Evolutionary conservation across 176 grass and related monocot species (phyloP).

Genomic region (Bonia amplexicaulis): DNA sequence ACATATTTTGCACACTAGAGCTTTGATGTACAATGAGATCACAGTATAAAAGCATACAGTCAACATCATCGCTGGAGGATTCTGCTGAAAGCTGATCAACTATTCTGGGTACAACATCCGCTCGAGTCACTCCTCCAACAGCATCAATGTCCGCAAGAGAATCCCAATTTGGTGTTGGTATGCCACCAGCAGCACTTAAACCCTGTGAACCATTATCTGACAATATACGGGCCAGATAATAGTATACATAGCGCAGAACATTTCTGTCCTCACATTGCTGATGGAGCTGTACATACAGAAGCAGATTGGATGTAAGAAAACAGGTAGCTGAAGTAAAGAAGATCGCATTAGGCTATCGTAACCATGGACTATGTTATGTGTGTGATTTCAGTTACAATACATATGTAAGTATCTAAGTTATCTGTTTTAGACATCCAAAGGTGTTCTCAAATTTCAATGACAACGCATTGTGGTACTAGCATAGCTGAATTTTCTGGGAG

Average conservation of each 20-base stretch:
- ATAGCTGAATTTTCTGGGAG: neutral
- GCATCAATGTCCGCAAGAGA: conserved; percentile 97
- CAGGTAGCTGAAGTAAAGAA: neutral
- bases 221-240: conserved; percentile 95
- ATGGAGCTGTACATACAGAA: conserved; percentile 75
- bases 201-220: conserved; percentile 93
- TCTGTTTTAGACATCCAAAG: neutral
- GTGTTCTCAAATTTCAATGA: neutral
- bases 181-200: conserved; percentile 90
- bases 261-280: conserved; percentile 94
- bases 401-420: conserved; percentile 3
- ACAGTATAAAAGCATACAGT: conserved; percentile 53
- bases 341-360: neutral
- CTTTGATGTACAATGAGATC: conserved; percentile 10
- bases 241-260: conserved; percentile 96
- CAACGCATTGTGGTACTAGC: neutral
- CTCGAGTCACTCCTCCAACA: conserved; percentile 87
- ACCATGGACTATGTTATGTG: neutral
- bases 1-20: conserved; percentile 19
- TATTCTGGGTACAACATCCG: conserved; percentile 91
- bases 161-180: conserved; percentile 95
- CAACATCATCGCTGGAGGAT: conserved; percentile 64
- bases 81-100: conserved; percentile 88
- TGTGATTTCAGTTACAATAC: neutral
- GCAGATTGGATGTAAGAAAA: neutral